These are phyloP conservation scores for Ilex aquifolium DNA, from an alignment of 257 asterid genomes.

Conservation along the genomic window DNA sequence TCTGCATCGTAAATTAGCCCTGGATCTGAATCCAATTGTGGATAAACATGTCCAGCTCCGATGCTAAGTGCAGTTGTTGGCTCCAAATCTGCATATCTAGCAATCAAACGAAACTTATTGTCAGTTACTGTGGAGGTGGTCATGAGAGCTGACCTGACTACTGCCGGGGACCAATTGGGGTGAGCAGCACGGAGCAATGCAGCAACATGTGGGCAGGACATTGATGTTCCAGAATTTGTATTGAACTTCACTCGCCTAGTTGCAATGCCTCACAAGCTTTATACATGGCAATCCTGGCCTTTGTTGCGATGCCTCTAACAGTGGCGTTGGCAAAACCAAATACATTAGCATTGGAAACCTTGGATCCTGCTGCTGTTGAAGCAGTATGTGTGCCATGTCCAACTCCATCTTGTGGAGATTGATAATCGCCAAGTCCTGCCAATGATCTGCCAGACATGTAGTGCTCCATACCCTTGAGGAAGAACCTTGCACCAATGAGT, in stretches of 20 bases:
- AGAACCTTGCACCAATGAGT: slow-evolving; percentile 14
- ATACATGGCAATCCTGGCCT: slow-evolving; percentile 6
- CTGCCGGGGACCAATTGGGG: background rate
- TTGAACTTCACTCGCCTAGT: slow-evolving; percentile 3
- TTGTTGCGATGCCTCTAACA: slow-evolving; percentile 2
- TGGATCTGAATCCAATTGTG: too few species aligned
- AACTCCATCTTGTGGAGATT: slow-evolving; percentile 1
- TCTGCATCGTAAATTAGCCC: too few species aligned
- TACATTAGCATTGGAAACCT: slow-evolving; percentile 1
- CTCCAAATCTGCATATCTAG: too few species aligned
- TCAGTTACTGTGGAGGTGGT: background rate
- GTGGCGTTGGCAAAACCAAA: slow-evolving; percentile 8
- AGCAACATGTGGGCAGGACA: background rate
- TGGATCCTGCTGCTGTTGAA: slow-evolving; percentile 6
- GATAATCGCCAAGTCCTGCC: background rate
- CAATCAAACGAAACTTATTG: too few species aligned
- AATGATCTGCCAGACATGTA: background rate
- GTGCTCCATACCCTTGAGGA: slow-evolving; percentile 1
- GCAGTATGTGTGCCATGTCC: slow-evolving; percentile 17
- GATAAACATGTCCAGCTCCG: too few species aligned
- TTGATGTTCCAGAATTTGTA: background rate
- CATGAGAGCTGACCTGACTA: background rate
- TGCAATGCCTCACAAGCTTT: slow-evolving; percentile 4
- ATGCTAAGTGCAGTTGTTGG: too few species aligned
- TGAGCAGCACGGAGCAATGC: background rate